Conservation (phyloP, 2,329 filamentous ascomycete genomes). For the Xylaria digitata region DNA sequence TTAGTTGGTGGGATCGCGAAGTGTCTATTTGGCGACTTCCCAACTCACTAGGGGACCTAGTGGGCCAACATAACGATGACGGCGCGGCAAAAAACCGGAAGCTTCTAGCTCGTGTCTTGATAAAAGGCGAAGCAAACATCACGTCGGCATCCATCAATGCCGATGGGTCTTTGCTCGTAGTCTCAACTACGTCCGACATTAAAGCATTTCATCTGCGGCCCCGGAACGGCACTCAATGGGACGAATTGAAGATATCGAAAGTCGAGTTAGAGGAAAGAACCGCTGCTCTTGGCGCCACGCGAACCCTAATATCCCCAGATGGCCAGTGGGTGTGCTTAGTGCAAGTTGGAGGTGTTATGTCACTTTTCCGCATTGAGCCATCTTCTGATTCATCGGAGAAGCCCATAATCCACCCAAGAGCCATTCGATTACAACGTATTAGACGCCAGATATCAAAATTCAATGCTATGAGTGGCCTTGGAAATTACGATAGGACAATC, state of each 20-base stretch:
- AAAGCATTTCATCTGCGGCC: constrained; percentile 79
- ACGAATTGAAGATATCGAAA: constrained; percentile 77
- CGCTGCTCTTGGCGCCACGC: constrained; percentile 72
- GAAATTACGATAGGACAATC: constrained; percentile 81
- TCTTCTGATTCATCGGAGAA: constrained; percentile 51
- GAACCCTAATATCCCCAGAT: constrained; percentile 76
- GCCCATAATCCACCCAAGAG: constrained; percentile 55
- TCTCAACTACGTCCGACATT: constrained; percentile 78
- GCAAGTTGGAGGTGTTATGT: constrained; percentile 69
- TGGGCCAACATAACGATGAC: constrained; percentile 56
- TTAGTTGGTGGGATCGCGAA: constrained; percentile 93
- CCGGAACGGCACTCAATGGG: constrained; percentile 61
- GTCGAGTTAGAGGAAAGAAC: constrained; percentile 71
- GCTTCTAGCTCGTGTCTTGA: constrained; percentile 74
- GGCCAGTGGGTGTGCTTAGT: constrained; percentile 75
- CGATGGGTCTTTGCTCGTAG: constrained; percentile 78
- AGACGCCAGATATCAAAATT: constrained; percentile 65
- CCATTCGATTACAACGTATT: constrained; percentile 64
- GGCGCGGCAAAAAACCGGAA: constrained; percentile 67
- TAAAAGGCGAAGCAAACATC: constrained; percentile 83
- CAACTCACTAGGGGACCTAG: constrained; percentile 59
- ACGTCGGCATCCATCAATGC: constrained; percentile 77
- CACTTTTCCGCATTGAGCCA: constrained; percentile 61
- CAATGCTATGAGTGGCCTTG: constrained; percentile 72
- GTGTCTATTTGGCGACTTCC: constrained; percentile 80